These are phyloP conservation scores for Penicillium samsonianum DNA, from an alignment of 495 filamentous ascomycete species.

Conservation along the genomic window DNA sequence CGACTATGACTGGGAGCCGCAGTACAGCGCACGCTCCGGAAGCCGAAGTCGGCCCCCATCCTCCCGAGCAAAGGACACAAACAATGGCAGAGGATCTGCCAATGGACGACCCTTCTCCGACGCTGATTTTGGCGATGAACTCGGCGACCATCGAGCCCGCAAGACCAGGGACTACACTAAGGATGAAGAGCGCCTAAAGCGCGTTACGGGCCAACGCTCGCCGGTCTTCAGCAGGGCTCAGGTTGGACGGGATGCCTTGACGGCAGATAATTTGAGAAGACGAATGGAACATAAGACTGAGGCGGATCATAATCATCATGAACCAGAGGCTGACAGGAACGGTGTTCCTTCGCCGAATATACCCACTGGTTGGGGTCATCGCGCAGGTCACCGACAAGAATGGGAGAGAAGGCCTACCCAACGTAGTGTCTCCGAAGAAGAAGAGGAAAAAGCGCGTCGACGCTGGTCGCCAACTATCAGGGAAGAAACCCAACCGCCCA, in stretches of 20 bases:
- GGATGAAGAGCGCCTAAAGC: constrained; percentile 49
- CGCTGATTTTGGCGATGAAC: constrained; percentile 33
- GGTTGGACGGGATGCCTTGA: constrained; percentile 39
- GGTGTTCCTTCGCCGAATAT: constrained; percentile 55
- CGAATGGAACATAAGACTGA: constrained; percentile 38
- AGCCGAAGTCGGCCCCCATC: constrained; percentile 32
- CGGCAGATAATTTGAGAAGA: constrained; percentile 49
- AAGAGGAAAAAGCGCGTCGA: constrained; percentile 19
- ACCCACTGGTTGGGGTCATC: constrained; percentile 61
- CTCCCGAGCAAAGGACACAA: constrained; percentile 23
- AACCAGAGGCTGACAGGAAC: constrained; percentile 20
- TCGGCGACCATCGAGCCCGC: constrained; percentile 33
- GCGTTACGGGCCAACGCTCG: constrained; percentile 44
- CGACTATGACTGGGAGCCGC: constrained; percentile 31
- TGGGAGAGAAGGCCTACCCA: constrained; percentile 52
- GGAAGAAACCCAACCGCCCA: constrained; percentile 20
- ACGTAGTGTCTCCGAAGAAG: constrained; percentile 28
- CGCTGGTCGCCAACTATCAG: constrained; percentile 8
- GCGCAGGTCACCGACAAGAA: constrained; percentile 49
- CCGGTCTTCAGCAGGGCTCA: constrained; percentile 50
- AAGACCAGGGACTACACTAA: constrained; percentile 40
- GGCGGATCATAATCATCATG: constrained; percentile 9
- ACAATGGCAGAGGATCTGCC: constrained; percentile 8
- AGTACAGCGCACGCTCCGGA: constrained; percentile 9
- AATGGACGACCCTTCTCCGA: constrained; percentile 26